phyloP scores from a whole-genome alignment of 2,329 filamentous ascomycete species.

The Ophiostoma quercus region DNA sequence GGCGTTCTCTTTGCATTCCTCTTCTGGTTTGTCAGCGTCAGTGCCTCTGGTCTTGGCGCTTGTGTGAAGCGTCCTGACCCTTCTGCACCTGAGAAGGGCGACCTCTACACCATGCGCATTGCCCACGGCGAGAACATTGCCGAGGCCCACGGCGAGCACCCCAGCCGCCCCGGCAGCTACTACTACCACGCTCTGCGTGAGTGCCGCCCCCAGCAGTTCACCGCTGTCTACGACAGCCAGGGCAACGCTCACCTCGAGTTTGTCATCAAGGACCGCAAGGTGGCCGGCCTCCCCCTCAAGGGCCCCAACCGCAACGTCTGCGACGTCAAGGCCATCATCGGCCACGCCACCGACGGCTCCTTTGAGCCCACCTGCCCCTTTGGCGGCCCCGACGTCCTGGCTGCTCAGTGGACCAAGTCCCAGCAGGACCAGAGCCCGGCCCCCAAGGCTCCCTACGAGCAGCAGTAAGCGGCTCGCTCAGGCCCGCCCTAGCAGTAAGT shows the following conservation, averaged over 20 bases:
- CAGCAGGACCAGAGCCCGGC: background rate
- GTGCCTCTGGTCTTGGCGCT: background rate
- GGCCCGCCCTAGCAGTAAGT: background rate
- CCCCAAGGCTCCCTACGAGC: background rate
- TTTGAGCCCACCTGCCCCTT: background rate
- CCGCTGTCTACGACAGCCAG: background rate
- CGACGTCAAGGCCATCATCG: background rate
- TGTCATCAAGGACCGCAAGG: constrained; percentile 11
- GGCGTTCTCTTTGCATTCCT: background rate
- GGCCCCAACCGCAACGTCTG: constrained; percentile 5
- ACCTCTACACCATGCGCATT: constrained; percentile 1
- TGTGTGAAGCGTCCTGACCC: constrained; percentile 13
- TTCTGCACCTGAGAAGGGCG: background rate
- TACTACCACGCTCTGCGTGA: background rate
- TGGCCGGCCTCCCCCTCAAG: background rate
- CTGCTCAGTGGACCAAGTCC: constrained; percentile 9
- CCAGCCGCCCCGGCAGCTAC: background rate
- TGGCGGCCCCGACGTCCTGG: background rate
- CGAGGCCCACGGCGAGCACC: background rate
- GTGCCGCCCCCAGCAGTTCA: background rate
- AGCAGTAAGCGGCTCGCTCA: background rate
- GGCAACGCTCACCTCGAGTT: constrained; percentile 10
- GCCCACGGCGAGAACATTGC: background rate
- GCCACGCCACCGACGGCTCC: background rate
- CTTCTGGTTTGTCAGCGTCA: no score